Percentiles rank a stretch among this genome's conserved stretches.
phyloP scores from a whole-genome alignment of 1,139 yeast species.

The Yamadazyma dushanensis region DNA sequence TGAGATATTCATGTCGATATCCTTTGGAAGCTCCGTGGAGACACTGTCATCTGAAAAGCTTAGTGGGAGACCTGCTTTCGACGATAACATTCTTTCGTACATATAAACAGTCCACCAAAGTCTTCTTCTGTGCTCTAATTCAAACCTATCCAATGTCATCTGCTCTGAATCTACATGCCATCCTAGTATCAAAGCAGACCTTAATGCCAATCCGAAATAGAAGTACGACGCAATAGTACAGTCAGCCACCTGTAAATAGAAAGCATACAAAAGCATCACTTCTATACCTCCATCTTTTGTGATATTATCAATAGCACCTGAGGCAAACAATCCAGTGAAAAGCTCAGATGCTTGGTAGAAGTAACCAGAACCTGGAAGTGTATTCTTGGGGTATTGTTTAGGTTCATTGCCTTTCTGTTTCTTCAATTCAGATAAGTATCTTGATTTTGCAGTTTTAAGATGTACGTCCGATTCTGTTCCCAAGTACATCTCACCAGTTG shows the following conservation, averaged over 20 bases:
- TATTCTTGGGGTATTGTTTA: slow-evolving; percentile 25
- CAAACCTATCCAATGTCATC: slow-evolving; percentile 60
- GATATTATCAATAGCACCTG: slow-evolving; percentile 76
- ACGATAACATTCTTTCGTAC: slow-evolving; percentile 83
- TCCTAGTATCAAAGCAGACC: slow-evolving; percentile 74
- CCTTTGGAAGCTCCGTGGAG: slow-evolving; percentile 73
- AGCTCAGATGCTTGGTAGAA: slow-evolving; percentile 75
- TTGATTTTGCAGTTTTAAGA: slow-evolving; percentile 25
- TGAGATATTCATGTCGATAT: slow-evolving; percentile 56
- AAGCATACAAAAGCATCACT: slow-evolving; percentile 72
- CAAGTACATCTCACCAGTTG: slow-evolving; percentile 82
- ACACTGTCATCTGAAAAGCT: slow-evolving; percentile 79
- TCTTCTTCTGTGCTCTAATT: slow-evolving; percentile 77
- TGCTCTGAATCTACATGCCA: slow-evolving; percentile 83
- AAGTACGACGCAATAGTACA: slow-evolving; percentile 82
- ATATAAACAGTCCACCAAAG: slow-evolving; percentile 92
- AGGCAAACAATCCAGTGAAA: slow-evolving; percentile 72
- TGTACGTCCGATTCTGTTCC: slow-evolving; percentile 62
- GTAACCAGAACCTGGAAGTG: slow-evolving; percentile 74
- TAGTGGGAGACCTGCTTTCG: slow-evolving; percentile 82
- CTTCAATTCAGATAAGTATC: slow-evolving; percentile 36
- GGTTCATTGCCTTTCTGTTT: slow-evolving; percentile 20
- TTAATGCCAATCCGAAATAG: slow-evolving; percentile 74
- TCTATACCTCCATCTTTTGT: slow-evolving; percentile 85
- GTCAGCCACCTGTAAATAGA: slow-evolving; percentile 81